A percentile compares a stretch with the other conserved stretches of the same genome.
phyloP scores from a whole-genome alignment of 225 moss, liverwort and hornwort genomes.

The Marchantia paleacea region DNA sequence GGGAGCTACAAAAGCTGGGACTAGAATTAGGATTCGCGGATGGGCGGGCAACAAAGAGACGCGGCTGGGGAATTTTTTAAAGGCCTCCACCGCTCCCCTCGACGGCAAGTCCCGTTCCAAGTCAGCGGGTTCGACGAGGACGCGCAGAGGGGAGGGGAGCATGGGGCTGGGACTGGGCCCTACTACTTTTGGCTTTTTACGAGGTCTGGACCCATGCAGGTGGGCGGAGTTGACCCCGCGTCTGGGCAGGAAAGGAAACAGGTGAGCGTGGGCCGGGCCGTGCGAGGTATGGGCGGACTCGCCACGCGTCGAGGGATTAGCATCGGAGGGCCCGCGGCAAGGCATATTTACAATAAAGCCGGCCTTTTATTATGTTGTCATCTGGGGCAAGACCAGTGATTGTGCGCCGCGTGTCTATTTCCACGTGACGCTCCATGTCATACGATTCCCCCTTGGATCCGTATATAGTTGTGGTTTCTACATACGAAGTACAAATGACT shows the following conservation, averaged over 20 bases:
- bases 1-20: neutral
- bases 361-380: neutral
- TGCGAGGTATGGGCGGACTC: neutral
- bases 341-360: neutral
- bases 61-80: neutral
- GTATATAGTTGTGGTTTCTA: neutral
- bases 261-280: slow-evolving; percentile 1
- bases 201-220: neutral
- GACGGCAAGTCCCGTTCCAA: neutral
- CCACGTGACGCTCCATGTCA: neutral
- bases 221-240: slow-evolving; percentile 7
- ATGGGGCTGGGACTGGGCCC: neutral
- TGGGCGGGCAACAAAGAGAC: slow-evolving; percentile 2
- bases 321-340: neutral
- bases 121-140: neutral
- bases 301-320: slow-evolving; percentile 2
- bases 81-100: neutral
- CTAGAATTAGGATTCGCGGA: neutral
- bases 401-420: too few relatives aligned
- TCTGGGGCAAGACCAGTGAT: neutral
- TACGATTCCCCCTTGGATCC: neutral
- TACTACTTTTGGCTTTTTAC: neutral
- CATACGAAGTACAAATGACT: neutral
- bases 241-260: neutral
- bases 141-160: neutral